A percentile compares a stretch with the other conserved stretches of the same genome.
Conservation (phyloP, 2,329 filamentous ascomycete genomes). For the Boeremia lycopersici region DNA sequence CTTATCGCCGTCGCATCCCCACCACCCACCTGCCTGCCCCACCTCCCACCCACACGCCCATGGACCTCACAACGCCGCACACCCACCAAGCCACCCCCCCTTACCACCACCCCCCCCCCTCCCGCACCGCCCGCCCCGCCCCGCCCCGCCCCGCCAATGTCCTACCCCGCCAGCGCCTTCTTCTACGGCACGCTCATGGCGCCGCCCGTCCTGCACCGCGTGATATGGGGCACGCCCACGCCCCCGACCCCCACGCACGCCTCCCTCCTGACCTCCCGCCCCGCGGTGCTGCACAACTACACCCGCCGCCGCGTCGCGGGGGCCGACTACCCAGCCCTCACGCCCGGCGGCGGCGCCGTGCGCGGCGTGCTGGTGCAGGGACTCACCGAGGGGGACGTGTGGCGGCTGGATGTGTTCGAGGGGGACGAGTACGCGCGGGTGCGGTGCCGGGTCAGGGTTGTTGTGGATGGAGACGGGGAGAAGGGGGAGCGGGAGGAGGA, state of each 20-base stretch:
- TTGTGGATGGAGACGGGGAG: slow-evolving; percentile 34
- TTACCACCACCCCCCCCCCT: not conserved
- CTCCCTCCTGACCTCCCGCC: slow-evolving; percentile 66
- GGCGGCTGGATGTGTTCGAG: slow-evolving; percentile 81
- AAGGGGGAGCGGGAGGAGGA: slow-evolving; percentile 34
- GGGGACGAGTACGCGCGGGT: slow-evolving; percentile 69
- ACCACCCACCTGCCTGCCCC: not conserved
- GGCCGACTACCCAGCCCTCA: slow-evolving; percentile 83
- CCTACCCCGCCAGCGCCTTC: slow-evolving; percentile 59
- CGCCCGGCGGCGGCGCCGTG: slow-evolving; percentile 59
- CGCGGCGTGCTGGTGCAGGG: slow-evolving; percentile 78
- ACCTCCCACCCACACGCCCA: not conserved
- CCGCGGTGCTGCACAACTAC: slow-evolving; percentile 76
- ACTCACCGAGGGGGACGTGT: slow-evolving; percentile 76
- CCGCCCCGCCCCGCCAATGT: too few species aligned
- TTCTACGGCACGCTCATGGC: slow-evolving; percentile 81
- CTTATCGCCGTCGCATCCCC: slow-evolving; percentile 18
- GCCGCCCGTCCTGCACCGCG: slow-evolving; percentile 82
- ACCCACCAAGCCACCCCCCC: slow-evolving; percentile 6
- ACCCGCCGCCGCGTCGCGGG: slow-evolving; percentile 70
- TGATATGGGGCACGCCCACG: slow-evolving; percentile 70
- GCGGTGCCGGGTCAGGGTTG: slow-evolving; percentile 54
- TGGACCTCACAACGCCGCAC: slow-evolving; percentile 20
- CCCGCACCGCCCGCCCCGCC: too few species aligned
- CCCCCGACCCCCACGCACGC: slow-evolving; percentile 57